Percentiles rank a stretch among this genome's conserved stretches.
Evolutionary conservation across 2,329 filamentous ascomycete genomes (phyloP).

Genomic region (Lasiodiplodia sp.): DNA sequence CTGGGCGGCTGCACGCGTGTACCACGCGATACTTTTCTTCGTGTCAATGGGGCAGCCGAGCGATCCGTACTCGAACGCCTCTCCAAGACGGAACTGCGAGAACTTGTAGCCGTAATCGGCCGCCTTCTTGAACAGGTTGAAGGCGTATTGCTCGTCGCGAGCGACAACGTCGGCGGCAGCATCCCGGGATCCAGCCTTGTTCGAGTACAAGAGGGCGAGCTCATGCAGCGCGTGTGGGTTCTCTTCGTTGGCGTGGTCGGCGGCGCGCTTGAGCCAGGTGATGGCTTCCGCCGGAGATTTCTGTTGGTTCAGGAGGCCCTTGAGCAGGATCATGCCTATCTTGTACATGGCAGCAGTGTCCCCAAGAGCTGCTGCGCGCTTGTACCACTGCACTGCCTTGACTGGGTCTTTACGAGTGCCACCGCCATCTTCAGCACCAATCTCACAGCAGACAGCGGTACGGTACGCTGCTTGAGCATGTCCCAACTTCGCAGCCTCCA

Average conservation of each 20-base stretch:
- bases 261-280: constrained; percentile 90
- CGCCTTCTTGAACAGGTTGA: constrained; percentile 83
- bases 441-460: constrained; percentile 96
- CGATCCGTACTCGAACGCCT: constrained; percentile 87
- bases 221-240: constrained; percentile 97
- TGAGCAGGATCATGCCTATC: constrained; percentile 93
- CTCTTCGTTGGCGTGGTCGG: constrained; percentile 83
- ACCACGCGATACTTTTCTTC: constrained; percentile 89
- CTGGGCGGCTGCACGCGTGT: constrained; percentile 87
- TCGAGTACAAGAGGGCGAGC: constrained; percentile 66
- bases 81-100: constrained; percentile 87
- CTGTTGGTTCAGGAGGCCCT: constrained; percentile 88
- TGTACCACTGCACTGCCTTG: constrained; percentile 98
- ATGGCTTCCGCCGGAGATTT: constrained; percentile 85
- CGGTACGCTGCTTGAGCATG: constrained; percentile 90
- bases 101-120: constrained; percentile 93
- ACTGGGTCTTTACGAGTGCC: constrained; percentile 89
- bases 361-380: constrained; percentile 86
- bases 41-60: constrained; percentile 85
- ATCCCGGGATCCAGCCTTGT: constrained; percentile 67
- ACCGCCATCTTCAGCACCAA: constrained; percentile 91
- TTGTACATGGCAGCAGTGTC: constrained; percentile 98
- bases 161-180: constrained; percentile 59
- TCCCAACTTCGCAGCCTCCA: constrained; percentile 88
- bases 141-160: constrained; percentile 81